phyloP scores from a whole-genome alignment of 192 early-diverging fungal species.

The Lobosporangium transversale region DNA sequence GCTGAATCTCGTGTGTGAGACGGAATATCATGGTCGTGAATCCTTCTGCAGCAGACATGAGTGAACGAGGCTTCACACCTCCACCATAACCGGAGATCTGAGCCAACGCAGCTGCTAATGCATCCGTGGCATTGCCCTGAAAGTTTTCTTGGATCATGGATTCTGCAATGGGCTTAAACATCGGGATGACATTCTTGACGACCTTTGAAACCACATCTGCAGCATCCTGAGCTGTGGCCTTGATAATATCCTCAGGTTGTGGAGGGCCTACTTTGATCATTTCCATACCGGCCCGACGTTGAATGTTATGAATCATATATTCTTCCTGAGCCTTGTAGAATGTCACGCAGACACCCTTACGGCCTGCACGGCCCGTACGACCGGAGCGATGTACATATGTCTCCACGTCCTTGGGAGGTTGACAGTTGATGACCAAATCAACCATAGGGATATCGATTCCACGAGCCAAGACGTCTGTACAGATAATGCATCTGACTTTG shows the following conservation, averaged over 20 bases:
- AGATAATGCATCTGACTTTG: constrained; percentile 86
- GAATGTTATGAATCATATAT: constrained; percentile 82
- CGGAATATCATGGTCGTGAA: constrained; percentile 84
- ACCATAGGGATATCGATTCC: constrained; percentile 97
- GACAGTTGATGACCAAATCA: constrained; percentile 96
- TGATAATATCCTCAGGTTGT: constrained; percentile 90
- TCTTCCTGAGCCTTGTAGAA: constrained; percentile 91
- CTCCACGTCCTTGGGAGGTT: constrained; percentile 93
- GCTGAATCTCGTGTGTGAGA: constrained; percentile 71
- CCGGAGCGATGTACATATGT: constrained; percentile 96
- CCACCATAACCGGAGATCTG: constrained; percentile 86
- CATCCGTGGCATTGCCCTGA: constrained; percentile 76
- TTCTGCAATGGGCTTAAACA: constrained; percentile 82
- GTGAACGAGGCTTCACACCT: constrained; percentile 82
- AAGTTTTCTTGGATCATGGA: constrained; percentile 74
- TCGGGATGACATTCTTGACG: constrained; percentile 77
- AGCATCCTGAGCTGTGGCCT: constrained; percentile 78
- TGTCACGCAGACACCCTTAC: constrained; percentile 88
- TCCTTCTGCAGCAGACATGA: constrained; percentile 86
- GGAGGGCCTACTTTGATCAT: constrained; percentile 88
- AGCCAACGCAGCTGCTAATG: constrained; percentile 86
- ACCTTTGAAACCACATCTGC: constrained; percentile 76
- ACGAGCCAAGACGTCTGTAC: constrained; percentile 95
- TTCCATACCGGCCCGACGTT: constrained; percentile 79
- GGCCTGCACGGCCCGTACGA: constrained; percentile 92